Evolutionary conservation across 257 asterid species (phyloP), one percentile per base, ranked within the genome.

Genomic region (Rubia yunnanensis): DNA sequence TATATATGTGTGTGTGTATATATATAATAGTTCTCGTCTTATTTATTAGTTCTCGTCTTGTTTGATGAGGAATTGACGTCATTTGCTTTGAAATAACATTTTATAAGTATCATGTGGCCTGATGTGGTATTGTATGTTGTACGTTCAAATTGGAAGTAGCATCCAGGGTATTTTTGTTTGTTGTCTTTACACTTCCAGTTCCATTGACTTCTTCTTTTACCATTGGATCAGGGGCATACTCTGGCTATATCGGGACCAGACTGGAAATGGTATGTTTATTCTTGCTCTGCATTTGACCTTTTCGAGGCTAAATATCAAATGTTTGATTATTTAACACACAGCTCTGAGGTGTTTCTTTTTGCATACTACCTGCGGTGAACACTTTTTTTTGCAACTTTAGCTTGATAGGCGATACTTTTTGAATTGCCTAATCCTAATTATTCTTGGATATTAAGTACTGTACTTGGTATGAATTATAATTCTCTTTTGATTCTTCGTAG

Each of bases 151-250:
- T 59, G n/a, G 20, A 41, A 15, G 49, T 48, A 14, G 59, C 46
- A 5, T 31, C 38, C 17, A 34, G 28, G 14, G 62, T 11, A 11
- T 53, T 44, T 55, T n/a, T 26, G 20, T 31, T 14, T 18, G 56
- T 24, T 10, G 32, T n/a, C 41, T n/a, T 3, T 10, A 15, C 49
- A 15, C 50, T 58, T 73, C 46, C 22, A 26, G 59, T 58, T 70
- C 44, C 22, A 26, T 54, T 76, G 69, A 79, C 69, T 38, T 30
- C 61, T 66, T 53, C 73, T 64, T 64, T 59, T 77, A 36, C 62
- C 66, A 60, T 65, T 72, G 80, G 69, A 58, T 70, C 90, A 94
- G 99, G 91, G 88, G 94, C 54, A 83, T 91, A 76, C 70, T 91
- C 64, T 81, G 79, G 71, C 62, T 91, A 64, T 86, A 88, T 83